Conservation (phyloP, 305 asterid genomes). For the Coffea humblotiana region DNA sequence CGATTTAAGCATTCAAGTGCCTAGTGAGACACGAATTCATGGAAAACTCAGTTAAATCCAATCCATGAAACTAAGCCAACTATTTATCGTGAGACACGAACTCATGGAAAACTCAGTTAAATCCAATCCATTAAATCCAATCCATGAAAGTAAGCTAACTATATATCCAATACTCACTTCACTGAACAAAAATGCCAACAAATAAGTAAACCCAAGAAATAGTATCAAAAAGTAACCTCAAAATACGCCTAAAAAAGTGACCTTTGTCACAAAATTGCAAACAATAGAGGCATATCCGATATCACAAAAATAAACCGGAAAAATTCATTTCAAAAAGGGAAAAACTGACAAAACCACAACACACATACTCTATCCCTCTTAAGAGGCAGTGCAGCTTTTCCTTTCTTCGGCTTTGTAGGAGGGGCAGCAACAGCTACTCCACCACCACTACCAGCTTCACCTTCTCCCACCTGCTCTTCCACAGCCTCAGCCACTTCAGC, state of each 20-base stretch:
- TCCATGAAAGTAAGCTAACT: not conserved
- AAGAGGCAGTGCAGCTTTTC: conserved; percentile 86
- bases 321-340: not conserved
- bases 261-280: not conserved
- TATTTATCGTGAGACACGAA: too few relatives aligned
- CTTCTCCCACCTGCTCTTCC: conserved; percentile 31
- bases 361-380: conserved; percentile 84
- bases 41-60: not conserved
- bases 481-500: conserved; percentile 55
- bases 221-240: not conserved
- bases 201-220: not conserved
- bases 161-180: not conserved
- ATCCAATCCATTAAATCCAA: not conserved
- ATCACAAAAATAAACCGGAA: not conserved
- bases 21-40: not conserved
- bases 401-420: conserved; percentile 78
- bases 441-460: conserved; percentile 35
- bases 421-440: conserved; percentile 48
- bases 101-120: not conserved
- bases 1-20: not conserved
- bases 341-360: not conserved
- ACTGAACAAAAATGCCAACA: not conserved
- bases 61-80: not conserved
- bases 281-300: not conserved
- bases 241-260: conserved; percentile 17